A percentile compares a stretch with the other conserved stretches of the same genome.
phyloP scores from a whole-genome alignment of 768 basidiomycete species.

The Termitomyces bulborhizus region DNA sequence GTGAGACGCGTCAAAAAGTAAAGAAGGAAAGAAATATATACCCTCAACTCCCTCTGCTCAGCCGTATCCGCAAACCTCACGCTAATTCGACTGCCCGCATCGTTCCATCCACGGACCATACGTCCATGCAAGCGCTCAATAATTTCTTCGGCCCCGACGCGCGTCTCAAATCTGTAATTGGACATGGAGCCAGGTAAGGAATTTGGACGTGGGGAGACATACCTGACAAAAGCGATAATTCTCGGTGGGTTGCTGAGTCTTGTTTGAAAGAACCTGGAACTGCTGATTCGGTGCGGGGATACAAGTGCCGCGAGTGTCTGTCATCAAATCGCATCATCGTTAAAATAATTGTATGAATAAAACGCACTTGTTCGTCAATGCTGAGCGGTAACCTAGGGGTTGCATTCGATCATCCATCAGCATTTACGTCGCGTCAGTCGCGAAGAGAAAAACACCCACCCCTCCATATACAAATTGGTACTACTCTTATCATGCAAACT shows the following conservation, averaged over 20 bases:
- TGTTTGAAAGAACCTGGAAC: constrained; percentile 76
- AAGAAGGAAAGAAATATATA: constrained; percentile 25
- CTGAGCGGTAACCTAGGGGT: constrained; percentile 53
- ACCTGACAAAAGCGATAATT: constrained; percentile 82
- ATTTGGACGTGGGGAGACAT: constrained; percentile 11
- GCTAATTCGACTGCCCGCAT: constrained; percentile 69
- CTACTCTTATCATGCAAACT: constrained; percentile 57
- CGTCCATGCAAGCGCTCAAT: constrained; percentile 75
- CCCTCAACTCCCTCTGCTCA: constrained; percentile 73
- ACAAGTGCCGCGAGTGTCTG: constrained; percentile 63
- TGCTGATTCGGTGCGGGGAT: constrained; percentile 65
- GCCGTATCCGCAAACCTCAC: constrained; percentile 76
- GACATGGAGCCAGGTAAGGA: background rate
- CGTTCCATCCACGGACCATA: constrained; percentile 76
- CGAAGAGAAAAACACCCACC: constrained; percentile 25
- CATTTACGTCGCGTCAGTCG: too few species aligned
- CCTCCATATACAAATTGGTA: constrained; percentile 81
- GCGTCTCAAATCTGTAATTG: constrained; percentile 55
- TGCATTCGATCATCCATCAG: too few species aligned
- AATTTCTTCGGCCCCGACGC: constrained; percentile 67
- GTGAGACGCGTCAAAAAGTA: background rate
- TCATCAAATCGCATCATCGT: background rate
- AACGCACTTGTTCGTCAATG: constrained; percentile 56
- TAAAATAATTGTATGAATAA: too few species aligned
- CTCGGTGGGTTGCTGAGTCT: constrained; percentile 69